Evolutionary conservation across 2,329 filamentous ascomycete species (phyloP).

Genomic region (Pleurostoma richardsiae): DNA sequence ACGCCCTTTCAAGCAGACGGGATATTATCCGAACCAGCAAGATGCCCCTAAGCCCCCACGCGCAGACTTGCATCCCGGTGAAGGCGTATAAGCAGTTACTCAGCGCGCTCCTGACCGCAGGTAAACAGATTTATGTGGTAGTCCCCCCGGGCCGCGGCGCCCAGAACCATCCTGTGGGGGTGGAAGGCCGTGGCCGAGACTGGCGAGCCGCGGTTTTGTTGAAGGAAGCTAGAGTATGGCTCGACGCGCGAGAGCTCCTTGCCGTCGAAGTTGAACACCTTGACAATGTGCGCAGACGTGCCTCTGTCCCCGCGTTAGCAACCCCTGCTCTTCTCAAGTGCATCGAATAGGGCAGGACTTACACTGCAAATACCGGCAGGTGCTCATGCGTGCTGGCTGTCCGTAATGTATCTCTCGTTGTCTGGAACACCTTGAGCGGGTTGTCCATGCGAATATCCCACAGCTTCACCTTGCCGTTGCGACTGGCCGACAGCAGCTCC

Average conservation of each 20-base stretch:
- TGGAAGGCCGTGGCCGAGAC: constrained; percentile 92
- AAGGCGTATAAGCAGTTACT: neutral
- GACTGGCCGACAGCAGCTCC: constrained; percentile 84
- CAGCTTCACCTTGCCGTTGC: constrained; percentile 88
- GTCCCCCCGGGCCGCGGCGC: constrained; percentile 80
- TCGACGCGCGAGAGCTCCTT: constrained; percentile 76
- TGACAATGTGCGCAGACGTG: constrained; percentile 81
- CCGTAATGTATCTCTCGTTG: constrained; percentile 72
- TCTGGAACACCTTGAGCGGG: constrained; percentile 67
- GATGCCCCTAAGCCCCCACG: neutral
- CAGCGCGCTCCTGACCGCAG: constrained; percentile 47
- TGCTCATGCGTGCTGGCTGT: constrained; percentile 94
- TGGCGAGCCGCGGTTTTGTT: constrained; percentile 72
- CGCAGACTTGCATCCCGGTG: neutral
- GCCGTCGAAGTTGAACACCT: constrained; percentile 87
- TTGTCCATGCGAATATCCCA: constrained; percentile 93
- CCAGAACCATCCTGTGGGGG: constrained; percentile 87
- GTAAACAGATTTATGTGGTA: constrained; percentile 87
- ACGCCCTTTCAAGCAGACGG: neutral
- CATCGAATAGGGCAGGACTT: constrained; percentile 34
- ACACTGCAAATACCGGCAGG: constrained; percentile 91
- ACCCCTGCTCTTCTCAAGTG: no score
- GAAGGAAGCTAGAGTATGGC: constrained; percentile 84
- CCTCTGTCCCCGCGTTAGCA: constrained; percentile 49
- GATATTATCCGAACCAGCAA: neutral